These are phyloP conservation scores for Pugionium cornutum DNA, from an alignment of 345 rosid genomes.

Conservation along the genomic window DNA sequence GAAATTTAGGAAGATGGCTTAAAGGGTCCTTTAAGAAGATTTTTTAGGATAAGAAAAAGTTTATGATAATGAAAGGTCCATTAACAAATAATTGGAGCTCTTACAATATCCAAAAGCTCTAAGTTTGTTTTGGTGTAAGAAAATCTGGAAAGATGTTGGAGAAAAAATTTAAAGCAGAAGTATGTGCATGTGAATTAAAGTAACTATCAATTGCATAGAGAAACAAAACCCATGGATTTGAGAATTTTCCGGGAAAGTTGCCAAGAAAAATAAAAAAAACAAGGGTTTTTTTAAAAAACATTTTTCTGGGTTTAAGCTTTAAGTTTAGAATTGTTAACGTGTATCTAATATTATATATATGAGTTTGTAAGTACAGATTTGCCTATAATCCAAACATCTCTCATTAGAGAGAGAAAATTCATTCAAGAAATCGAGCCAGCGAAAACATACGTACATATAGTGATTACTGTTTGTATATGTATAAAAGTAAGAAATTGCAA, in stretches of 20 bases:
- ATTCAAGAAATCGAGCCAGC: no score
- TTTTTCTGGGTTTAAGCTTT: not conserved
- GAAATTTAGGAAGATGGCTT: not conserved
- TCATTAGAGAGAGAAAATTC: no score
- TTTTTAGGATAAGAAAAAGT: constrained; percentile 30
- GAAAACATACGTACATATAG: no score
- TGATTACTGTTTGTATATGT: no score
- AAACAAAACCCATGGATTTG: not conserved
- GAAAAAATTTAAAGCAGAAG: not conserved
- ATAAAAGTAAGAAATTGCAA: no score
- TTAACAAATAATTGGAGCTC: not conserved
- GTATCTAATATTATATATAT: not conserved
- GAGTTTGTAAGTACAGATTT: not conserved
- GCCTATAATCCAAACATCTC: no score
- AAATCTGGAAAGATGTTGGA: no score
- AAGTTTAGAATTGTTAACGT: not conserved
- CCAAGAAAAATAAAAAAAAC: not conserved
- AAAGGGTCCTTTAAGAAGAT: no score
- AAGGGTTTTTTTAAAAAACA: no score
- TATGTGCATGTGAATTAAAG: constrained; percentile 20
- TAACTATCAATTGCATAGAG: no score
- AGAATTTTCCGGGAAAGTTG: constrained; percentile 8
- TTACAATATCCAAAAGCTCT: constrained; percentile 28
- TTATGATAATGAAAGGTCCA: constrained; percentile 38
- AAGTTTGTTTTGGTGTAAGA: not conserved